phyloP scores from a whole-genome alignment of 1,284 basidiomycete genomes.

The Xanthoconium separans region DNA sequence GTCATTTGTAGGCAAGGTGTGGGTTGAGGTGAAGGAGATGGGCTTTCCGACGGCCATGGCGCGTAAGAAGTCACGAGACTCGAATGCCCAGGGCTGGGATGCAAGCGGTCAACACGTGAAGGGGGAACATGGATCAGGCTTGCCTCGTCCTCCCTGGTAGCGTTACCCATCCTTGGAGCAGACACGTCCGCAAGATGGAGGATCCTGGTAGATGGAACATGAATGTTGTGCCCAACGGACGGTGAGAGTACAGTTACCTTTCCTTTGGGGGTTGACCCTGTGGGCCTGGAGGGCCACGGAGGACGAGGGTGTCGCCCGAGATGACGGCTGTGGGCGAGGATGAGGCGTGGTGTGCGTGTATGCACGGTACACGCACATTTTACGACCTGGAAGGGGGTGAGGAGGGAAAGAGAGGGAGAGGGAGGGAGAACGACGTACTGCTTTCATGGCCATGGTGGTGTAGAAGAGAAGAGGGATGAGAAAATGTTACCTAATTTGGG shows the following conservation, averaged over 20 bases:
- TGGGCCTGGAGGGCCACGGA: slow-evolving; percentile 73
- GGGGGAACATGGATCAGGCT: slow-evolving; percentile 15
- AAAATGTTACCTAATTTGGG: slow-evolving; percentile 18
- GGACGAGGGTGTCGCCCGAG: slow-evolving; percentile 85
- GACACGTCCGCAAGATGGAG: slow-evolving; percentile 83
- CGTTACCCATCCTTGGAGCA: slow-evolving; percentile 79
- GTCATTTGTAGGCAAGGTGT: slow-evolving; percentile 70
- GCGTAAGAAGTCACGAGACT: slow-evolving; percentile 91
- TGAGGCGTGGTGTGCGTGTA: slow-evolving; percentile 6
- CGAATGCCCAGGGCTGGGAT: slow-evolving; percentile 84
- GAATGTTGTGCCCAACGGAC: slow-evolving; percentile 5
- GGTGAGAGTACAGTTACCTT: slow-evolving; percentile 47
- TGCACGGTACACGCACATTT: slow-evolving; percentile 51
- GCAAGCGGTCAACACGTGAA: not conserved
- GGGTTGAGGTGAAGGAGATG: slow-evolving; percentile 74
- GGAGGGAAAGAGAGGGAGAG: slow-evolving; percentile 25
- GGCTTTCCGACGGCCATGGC: slow-evolving; percentile 86
- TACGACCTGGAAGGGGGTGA: slow-evolving; percentile 50
- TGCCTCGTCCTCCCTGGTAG: slow-evolving; percentile 85
- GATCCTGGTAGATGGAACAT: slow-evolving; percentile 50
- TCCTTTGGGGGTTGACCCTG: slow-evolving; percentile 88
- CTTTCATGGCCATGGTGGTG: slow-evolving; percentile 58
- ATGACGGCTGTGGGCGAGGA: slow-evolving; percentile 62
- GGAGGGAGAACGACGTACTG: slow-evolving; percentile 43
- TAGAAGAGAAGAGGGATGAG: slow-evolving; percentile 9